A percentile compares a stretch with the other conserved stretches of the same genome.
These are phyloP conservation scores for Setomelanomma holmii DNA, from an alignment of 2,329 filamentous ascomycete species.

Conservation along the genomic window DNA sequence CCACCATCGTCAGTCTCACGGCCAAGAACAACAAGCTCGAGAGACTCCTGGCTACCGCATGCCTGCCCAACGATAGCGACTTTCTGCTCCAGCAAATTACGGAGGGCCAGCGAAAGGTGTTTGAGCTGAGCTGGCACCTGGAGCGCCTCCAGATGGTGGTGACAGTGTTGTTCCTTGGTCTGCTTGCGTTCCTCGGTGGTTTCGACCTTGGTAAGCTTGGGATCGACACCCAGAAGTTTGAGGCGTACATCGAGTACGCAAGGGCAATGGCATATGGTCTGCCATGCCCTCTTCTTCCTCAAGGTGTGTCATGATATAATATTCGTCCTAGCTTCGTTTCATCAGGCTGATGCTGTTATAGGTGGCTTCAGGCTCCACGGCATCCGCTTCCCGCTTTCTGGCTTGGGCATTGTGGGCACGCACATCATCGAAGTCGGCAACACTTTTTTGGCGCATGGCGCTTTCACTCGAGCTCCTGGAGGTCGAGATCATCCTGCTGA, in stretches of 20 bases:
- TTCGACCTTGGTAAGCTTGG: constrained; percentile 7
- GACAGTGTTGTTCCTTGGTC: constrained; percentile 4
- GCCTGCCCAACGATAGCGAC: neutral
- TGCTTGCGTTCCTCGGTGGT: neutral
- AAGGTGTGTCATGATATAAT: constrained; percentile 1
- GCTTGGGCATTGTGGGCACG: constrained; percentile 4
- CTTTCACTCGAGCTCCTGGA: neutral
- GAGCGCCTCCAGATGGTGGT: constrained; percentile 1
- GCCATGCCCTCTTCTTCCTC: constrained; percentile 5
- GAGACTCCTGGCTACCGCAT: neutral
- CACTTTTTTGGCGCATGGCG: neutral
- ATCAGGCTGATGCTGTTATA: neutral
- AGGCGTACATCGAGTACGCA: constrained; percentile 5
- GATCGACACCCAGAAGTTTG: constrained; percentile 2
- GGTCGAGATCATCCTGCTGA: neutral
- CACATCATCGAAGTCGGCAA: neutral
- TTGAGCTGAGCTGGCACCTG: neutral
- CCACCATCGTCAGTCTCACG: neutral
- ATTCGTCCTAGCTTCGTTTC: neutral
- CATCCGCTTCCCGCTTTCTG: constrained; percentile 6
- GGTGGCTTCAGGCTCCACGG: constrained; percentile 4
- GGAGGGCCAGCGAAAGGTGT: neutral
- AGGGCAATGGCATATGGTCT: neutral
- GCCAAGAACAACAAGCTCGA: neutral
- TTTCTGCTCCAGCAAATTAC: neutral